Base-by-base conservation (phyloP, 2,329 filamentous ascomycete genomes). In the Neofusicoccum kwambonambiense region DNA sequence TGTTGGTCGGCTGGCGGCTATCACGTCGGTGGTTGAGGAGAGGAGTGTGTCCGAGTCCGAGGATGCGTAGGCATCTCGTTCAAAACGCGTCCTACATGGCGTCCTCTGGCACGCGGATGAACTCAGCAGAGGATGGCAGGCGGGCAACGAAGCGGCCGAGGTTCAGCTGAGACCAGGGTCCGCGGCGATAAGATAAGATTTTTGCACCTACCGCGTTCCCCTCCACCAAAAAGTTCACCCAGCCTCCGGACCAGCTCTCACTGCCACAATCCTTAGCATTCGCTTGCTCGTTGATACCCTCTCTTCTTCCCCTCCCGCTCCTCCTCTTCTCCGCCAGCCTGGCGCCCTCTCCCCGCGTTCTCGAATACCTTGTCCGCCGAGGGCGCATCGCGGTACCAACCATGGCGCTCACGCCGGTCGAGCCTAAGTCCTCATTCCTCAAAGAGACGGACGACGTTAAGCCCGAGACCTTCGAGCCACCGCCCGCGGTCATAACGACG, bases 271-370 rank as follows among this genome's bases (percentile, higher is more conserved):
- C 3, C 27, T n/a, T 4, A 42, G 41, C 39, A 31, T 6, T 17
- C 27, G 9, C 9, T 22, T 6, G 15, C 8, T 5, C 22, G 11
- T 31, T 15, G n/a, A 45, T 31, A 12, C 31, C 9, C 41, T 2
- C 13, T 27, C n/a, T 15, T 15, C 12, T 17, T 1, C n/a, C 9
- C 7, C 13, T 9, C 42, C 31, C 41, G 6, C 31, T 22, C 27
- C 27, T 8, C 4, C 37, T 13, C 37, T 34, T 37, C 51, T 19
- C 51, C 39, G 44, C 51, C 50, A 58, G 39, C 11, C 72, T 84
- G 82, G 81, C 82, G 74, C 82, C 81, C 65, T 85, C 84, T 68
- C 76, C 82, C 22, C 80, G 82, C 67, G 75, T 86, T 62, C 72
- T 83, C 71, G 82, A 83, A 69, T 81, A 82, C 68, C 79, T 86